A percentile compares a stretch with the other conserved stretches of the same genome.
These are phyloP conservation scores for Elsinoe ampelina DNA, from an alignment of 2,329 filamentous ascomycete genomes.

Conservation along the genomic window DNA sequence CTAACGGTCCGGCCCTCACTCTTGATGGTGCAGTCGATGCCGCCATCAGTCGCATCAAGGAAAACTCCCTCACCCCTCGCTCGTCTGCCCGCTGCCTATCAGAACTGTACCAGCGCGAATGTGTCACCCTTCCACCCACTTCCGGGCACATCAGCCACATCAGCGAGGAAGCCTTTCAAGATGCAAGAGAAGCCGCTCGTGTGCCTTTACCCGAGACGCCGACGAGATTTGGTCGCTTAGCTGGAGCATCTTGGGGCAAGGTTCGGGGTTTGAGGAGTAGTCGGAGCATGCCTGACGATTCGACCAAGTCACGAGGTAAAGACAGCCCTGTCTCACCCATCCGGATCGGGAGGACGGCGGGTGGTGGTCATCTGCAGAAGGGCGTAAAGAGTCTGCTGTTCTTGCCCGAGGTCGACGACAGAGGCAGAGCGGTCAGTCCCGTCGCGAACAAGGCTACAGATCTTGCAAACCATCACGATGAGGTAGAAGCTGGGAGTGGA, in stretches of 20 bases:
- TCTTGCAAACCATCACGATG: too few species aligned
- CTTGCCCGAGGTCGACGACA: background rate
- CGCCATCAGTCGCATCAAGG: background rate
- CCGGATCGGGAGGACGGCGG: background rate
- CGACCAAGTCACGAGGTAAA: too few species aligned
- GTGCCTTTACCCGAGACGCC: slow-evolving; percentile 5
- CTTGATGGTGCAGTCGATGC: slow-evolving; percentile 6
- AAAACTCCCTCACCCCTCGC: background rate
- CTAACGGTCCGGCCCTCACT: slow-evolving; percentile 15
- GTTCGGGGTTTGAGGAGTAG: too few species aligned
- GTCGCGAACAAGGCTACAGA: background rate
- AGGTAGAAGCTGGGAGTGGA: background rate
- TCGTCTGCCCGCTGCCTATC: background rate
- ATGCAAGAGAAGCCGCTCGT: background rate
- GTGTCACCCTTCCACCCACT: background rate
- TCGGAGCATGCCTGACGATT: too few species aligned
- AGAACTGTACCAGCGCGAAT: slow-evolving; percentile 5
- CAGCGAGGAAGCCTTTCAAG: background rate
- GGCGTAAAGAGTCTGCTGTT: background rate
- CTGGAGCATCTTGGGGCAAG: too few species aligned
- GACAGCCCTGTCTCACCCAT: background rate
- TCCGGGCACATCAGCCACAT: background rate
- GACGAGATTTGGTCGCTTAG: too few species aligned
- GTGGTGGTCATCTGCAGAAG: background rate
- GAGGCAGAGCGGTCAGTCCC: background rate